phyloP scores from a whole-genome alignment of 2,329 filamentous ascomycete genomes.

The Botrytis squamosa region DNA sequence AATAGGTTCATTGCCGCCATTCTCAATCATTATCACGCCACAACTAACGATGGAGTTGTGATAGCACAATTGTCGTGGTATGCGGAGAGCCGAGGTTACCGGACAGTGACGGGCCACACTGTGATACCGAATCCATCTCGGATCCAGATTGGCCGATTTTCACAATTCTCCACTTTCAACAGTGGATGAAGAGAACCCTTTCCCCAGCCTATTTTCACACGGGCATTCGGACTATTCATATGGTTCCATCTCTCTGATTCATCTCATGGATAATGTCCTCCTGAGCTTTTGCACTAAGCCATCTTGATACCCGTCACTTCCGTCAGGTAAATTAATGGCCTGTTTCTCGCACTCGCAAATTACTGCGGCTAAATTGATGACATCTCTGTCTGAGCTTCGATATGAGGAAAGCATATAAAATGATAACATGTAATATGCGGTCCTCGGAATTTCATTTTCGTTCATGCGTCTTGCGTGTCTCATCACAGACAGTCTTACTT shows the following conservation, averaged over 20 bases:
- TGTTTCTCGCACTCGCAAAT: background rate
- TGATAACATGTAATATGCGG: background rate
- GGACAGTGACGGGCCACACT: background rate
- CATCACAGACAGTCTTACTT: background rate
- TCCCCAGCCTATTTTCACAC: background rate
- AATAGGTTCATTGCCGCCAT: background rate
- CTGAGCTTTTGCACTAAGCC: background rate
- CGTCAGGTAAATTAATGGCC: background rate
- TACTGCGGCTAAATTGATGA: background rate
- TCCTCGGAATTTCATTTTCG: background rate
- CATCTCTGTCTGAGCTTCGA: background rate
- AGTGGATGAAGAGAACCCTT: background rate
- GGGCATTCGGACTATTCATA: background rate
- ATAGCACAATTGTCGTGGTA: background rate
- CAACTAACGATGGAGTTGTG: background rate
- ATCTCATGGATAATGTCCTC: background rate
- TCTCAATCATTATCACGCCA: background rate
- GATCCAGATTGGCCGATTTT: background rate
- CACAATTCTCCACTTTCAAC: background rate
- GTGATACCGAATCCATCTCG: background rate
- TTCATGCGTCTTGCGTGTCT: background rate
- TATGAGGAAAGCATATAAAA: background rate
- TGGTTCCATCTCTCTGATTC: background rate
- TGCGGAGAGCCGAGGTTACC: background rate
- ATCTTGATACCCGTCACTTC: background rate